Evolutionary conservation across 2,329 filamentous ascomycete genomes (phyloP).

Genomic region (Colletotrichum melonis): DNA sequence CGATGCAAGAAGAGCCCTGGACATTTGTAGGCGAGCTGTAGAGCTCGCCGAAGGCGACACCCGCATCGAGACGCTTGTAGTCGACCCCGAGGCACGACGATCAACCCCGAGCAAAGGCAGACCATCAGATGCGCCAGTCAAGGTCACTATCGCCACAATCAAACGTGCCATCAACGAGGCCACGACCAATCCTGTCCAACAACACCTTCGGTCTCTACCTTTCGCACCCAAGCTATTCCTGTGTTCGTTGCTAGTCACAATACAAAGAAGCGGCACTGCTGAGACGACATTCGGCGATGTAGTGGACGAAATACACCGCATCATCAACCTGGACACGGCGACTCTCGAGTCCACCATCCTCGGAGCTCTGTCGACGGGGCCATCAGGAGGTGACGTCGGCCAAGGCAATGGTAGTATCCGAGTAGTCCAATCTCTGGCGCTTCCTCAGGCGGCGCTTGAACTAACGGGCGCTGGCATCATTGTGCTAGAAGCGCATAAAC

Average conservation of each 20-base stretch:
- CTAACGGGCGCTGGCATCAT: slow-evolving; percentile 90
- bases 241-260: slow-evolving; percentile 81
- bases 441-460: slow-evolving; percentile 82
- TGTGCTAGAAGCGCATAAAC: slow-evolving; percentile 81
- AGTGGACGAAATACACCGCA: slow-evolving; percentile 83
- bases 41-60: slow-evolving; percentile 88
- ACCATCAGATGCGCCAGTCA: slow-evolving; percentile 54
- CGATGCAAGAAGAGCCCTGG: slow-evolving; percentile 89
- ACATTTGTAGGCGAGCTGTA: slow-evolving; percentile 94
- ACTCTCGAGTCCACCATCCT: background rate
- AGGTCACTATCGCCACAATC: slow-evolving; percentile 92
- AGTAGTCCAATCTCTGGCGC: slow-evolving; percentile 24
- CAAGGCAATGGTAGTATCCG: slow-evolving; percentile 12
- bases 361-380: background rate
- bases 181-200: slow-evolving; percentile 90
- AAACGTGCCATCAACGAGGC: slow-evolving; percentile 96
- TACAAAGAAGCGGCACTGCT: slow-evolving; percentile 83
- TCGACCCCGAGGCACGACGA: slow-evolving; percentile 63
- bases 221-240: slow-evolving; percentile 87
- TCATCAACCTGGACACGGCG: slow-evolving; percentile 56
- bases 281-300: slow-evolving; percentile 93
- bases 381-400: slow-evolving; percentile 19
- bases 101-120: slow-evolving; percentile 41
- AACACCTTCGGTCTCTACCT: slow-evolving; percentile 85
- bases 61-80: slow-evolving; percentile 64